Evolutionary conservation across 2,329 filamentous ascomycete species (phyloP).

Genomic region (Tolypocladium tundrense): DNA sequence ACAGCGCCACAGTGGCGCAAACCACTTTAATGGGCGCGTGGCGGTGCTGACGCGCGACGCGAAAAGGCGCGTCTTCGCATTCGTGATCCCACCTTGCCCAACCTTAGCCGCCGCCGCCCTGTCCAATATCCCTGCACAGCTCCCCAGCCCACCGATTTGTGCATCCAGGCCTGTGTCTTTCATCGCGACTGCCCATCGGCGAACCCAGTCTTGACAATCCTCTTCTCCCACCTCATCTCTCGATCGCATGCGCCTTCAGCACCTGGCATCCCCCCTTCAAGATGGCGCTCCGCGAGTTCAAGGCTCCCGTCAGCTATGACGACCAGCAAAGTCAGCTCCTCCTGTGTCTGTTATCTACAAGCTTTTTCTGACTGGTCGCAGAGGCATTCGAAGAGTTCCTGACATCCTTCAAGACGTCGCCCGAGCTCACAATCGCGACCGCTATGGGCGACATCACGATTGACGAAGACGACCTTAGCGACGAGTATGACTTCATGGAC

Average conservation of each 20-base stretch:
- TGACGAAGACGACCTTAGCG: constrained; percentile 74
- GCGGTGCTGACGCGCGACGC: constrained; percentile 19
- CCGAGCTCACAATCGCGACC: constrained; percentile 60
- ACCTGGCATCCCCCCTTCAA: constrained; percentile 10
- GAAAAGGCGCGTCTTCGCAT: constrained; percentile 20
- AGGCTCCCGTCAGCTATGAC: constrained; percentile 74
- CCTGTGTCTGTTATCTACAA: not conserved
- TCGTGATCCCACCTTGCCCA: not conserved
- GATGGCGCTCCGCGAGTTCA: constrained; percentile 82
- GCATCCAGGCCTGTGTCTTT: constrained; percentile 6
- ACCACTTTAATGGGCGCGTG: constrained; percentile 9
- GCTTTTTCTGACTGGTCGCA: constrained; percentile 28
- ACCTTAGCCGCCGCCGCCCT: not conserved
- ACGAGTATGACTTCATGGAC: constrained; percentile 91
- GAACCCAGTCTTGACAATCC: constrained; percentile 5
- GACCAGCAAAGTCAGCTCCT: constrained; percentile 63
- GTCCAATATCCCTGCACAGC: constrained; percentile 13
- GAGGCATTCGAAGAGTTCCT: constrained; percentile 83
- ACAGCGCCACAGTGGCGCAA: constrained; percentile 4
- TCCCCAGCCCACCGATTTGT: constrained; percentile 22
- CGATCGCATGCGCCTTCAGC: not conserved
- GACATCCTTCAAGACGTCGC: constrained; percentile 74
- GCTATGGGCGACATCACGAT: constrained; percentile 79
- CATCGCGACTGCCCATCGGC: not conserved
- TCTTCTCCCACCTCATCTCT: constrained; percentile 10